Base-by-base conservation (phyloP, 495 filamentous ascomycete genomes). In the Aspergillus avenaceus region DNA sequence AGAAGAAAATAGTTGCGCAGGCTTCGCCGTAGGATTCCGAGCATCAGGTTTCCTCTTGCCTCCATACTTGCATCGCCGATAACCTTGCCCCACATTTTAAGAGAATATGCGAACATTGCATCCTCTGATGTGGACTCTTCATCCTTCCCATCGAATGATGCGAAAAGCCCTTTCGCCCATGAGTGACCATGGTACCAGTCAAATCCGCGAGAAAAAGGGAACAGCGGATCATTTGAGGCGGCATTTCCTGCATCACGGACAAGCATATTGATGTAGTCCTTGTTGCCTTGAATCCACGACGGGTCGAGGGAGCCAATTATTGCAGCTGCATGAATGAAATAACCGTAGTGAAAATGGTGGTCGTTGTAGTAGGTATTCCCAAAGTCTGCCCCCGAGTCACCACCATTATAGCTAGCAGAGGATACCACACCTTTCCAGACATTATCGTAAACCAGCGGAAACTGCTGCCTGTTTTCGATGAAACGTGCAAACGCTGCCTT, bases 151-250 rank as follows among this genome's bases (percentile, higher is more conserved):
- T 98, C 95, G 29, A 72, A 79, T n/a, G 85, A 84, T 55, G 91
- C 88, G 64, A 88, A 95, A n/a, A 98, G 77, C 6, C 93, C 93
- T 56, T 96, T 88, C 2, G 93, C 95, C 88, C 92, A 98, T 8
- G 87, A 91, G 75, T 98, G 93, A 5, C 93, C 93, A 61, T 95
- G 83, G 69, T 81, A 97, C 87, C 90, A 96, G 67, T 98, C 93
- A 56, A 97, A 97, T 37, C 69, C 76, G 16, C 93, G 82, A n/a
- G 78, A 91, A 58, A 90, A 84, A 0, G 95, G 90, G 72, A 97
- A 98, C 56, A 80, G 82, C 13, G 74, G 72, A 62, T 97, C 93
- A 22, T 73, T 55, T 2, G 74, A 51, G 40, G 79, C 81, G 0
- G 93, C 84, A 59, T 96, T 97, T 49, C 90, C 83, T 26, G 85